These are phyloP conservation scores for Mariannaea sp. DNA, from an alignment of 2,329 filamentous ascomycete genomes.

Conservation along the genomic window DNA sequence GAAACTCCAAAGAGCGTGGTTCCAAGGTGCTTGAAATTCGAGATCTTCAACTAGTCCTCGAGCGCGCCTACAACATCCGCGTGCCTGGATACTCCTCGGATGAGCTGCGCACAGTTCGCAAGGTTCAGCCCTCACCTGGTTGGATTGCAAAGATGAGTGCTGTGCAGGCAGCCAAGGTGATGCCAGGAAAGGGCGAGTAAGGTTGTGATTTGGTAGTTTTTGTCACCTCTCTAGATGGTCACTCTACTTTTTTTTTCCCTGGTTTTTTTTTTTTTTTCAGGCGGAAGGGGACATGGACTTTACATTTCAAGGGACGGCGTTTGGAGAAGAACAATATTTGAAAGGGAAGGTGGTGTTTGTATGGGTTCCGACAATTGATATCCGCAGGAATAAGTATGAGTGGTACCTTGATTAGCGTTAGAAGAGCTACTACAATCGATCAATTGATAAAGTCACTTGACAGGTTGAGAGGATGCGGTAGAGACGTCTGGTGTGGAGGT, in stretches of 20 bases:
- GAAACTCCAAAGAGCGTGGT: slow-evolving; percentile 89
- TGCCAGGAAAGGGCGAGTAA: slow-evolving; percentile 62
- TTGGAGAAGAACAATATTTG: slow-evolving; percentile 31
- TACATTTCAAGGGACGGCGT: slow-evolving; percentile 27
- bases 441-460: neutral
- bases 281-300: neutral
- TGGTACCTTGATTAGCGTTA: slow-evolving; percentile 2
- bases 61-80: slow-evolving; percentile 86
- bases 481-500: too few species aligned
- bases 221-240: too few species aligned
- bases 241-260: too few species aligned
- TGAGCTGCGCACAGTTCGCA: slow-evolving; percentile 91
- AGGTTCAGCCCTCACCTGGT: slow-evolving; percentile 82
- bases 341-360: slow-evolving; percentile 23
- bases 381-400: slow-evolving; percentile 12
- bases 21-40: slow-evolving; percentile 89
- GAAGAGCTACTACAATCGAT: neutral
- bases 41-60: slow-evolving; percentile 81
- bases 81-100: slow-evolving; percentile 95
- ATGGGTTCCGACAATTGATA: slow-evolving; percentile 10
- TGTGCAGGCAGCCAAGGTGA: slow-evolving; percentile 89
- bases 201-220: neutral
- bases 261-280: too few species aligned
- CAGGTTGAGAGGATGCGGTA: neutral
- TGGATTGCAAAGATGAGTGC: slow-evolving; percentile 99